Percentiles rank a stretch among this genome's conserved stretches.
Conservation (phyloP, 805 yeast species). For the Phaffomyces antillensis region DNA sequence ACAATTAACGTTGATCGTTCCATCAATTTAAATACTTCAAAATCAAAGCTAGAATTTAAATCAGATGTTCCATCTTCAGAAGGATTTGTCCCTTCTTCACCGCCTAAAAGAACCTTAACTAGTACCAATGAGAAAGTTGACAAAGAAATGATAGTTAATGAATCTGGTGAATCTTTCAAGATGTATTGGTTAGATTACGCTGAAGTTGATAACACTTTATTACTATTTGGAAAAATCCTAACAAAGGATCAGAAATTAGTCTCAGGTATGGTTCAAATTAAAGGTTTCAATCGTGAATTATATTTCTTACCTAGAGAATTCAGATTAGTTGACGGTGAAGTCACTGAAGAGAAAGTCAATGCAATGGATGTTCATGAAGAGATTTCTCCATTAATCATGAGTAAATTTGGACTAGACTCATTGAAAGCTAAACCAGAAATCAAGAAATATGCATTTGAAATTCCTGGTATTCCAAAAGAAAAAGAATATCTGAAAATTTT, state of each 20-base stretch:
- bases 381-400: conserved; percentile 57
- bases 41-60: conserved; percentile 11
- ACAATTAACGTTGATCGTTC: conserved; percentile 34
- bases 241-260: conserved; percentile 51
- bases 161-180: conserved; percentile 38
- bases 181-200: conserved; percentile 90
- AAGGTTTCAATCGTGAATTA: conserved; percentile 61
- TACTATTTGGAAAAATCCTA: conserved; percentile 75
- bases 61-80: conserved; percentile 4
- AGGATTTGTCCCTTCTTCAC: conserved; percentile 14
- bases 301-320: conserved; percentile 68
- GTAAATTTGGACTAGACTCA: conserved; percentile 51
- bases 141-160: conserved; percentile 18
- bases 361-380: conserved; percentile 74
- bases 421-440: conserved; percentile 64
- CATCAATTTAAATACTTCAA: conserved; percentile 29
- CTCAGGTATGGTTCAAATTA: conserved; percentile 72
- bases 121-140: conserved; percentile 13
- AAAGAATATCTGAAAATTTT: conserved; percentile 73
- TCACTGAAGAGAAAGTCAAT: conserved; percentile 31
- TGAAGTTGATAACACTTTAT: conserved; percentile 62
- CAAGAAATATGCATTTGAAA: conserved; percentile 85
- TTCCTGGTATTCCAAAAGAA: conserved; percentile 70
- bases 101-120: conserved; percentile 7
- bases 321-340: conserved; percentile 37